Evolutionary conservation across 495 filamentous ascomycete species (phyloP), one percentile per base, ranked within the genome.

Genomic region (Apodospora peruviana): DNA sequence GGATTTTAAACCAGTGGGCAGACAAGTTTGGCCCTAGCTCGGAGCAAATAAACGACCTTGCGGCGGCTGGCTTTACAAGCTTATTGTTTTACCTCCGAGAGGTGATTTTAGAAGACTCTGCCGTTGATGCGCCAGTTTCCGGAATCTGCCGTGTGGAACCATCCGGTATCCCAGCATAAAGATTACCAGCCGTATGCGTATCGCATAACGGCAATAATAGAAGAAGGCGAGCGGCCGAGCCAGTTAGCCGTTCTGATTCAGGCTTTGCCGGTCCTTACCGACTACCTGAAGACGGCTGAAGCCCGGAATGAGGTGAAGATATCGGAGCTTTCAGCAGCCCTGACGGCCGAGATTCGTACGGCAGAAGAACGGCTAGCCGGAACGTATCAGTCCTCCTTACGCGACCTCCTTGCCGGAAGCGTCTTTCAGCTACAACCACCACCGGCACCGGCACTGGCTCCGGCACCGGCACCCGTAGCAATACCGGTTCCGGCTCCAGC

Each of bases 391-490:
- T 7, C 27, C 7, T 32, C 27, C 27, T 32, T 32, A 32, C 7
- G 27, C 7, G 27, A 32, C 14, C 27, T 32, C 7, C 27, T 32
- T 32, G 27, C 27, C 27, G 27, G 27, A 32, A 32, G 27, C 27
- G 27, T 32, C 27, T 32, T 32, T 32, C 27, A 32, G 14, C 27
- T 32, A 32, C 27, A 32, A 14, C 27, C 27, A 14, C 27, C 55
- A 47, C 14, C n/a, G 47, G 48, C 27, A 66, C 53, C 4, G 51
- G 23, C 3, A 36, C 57, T 2, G 74, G 72, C 0, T 14, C 36
- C 1, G 73, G 70, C 47, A 60, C 65, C 1, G 19, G 51, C 14
- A 57, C 48, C n/a, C n/a, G n/a, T n/a, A n/a, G n/a, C n/a, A n/a
- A n/a, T n/a, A n/a, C n/a, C n/a, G n/a, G n/a, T n/a, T n/a, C n/a